These are phyloP conservation scores for Crotalaria pallida DNA, from an alignment of 306 rosid species.

Conservation along the genomic window DNA sequence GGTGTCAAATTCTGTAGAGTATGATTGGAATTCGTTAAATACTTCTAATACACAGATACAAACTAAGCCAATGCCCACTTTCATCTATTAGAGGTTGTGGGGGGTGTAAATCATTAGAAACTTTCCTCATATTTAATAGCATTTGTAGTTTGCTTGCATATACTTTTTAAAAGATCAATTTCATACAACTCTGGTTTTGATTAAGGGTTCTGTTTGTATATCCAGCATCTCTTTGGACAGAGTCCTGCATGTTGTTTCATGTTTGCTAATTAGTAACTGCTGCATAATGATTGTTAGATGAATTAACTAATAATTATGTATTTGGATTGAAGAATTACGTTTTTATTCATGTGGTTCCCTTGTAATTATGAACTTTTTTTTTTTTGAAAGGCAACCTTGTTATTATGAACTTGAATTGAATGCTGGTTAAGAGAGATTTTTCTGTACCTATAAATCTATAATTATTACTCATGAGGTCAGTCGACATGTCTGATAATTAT, in stretches of 20 bases:
- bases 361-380: background rate
- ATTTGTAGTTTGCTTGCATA: background rate
- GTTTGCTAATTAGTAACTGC: background rate
- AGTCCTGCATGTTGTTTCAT: conserved; percentile 7
- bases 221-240: background rate
- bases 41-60: background rate
- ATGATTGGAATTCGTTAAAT: background rate
- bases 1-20: background rate
- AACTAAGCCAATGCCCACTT: conserved; percentile 9
- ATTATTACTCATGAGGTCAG: no score
- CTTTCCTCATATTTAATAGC: background rate
- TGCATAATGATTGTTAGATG: background rate
- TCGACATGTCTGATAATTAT: background rate
- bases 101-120: no score
- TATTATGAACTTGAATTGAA: conserved; percentile 5
- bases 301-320: background rate
- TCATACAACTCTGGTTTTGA: background rate
- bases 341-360: background rate
- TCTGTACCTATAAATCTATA: no score
- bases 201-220: background rate
- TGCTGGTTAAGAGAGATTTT: background rate
- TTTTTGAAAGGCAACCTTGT: background rate
- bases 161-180: background rate
- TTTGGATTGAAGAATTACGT: background rate
- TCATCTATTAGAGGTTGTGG: background rate